phyloP scores from a whole-genome alignment of 305 asterid genomes.

The Fraxinus albicans region DNA sequence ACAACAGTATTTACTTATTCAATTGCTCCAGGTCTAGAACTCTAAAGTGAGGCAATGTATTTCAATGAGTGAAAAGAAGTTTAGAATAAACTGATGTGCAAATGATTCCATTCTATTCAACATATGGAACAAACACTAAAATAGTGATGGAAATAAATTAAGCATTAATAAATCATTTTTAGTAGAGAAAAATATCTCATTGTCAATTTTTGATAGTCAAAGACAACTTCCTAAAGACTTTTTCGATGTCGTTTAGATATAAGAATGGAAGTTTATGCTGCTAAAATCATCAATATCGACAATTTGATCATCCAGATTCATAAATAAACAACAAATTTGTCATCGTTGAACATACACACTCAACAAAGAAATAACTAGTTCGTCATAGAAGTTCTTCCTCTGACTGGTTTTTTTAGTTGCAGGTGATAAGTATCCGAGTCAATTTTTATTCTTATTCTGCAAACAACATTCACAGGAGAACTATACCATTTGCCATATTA shows the following conservation, averaged over 20 bases:
- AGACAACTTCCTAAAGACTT: neutral
- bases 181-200: neutral
- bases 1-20: neutral
- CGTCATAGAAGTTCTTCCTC: neutral
- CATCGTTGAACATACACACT: neutral
- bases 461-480: neutral
- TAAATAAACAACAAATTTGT: neutral
- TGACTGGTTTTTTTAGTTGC: neutral
- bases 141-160: neutral
- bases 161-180: neutral
- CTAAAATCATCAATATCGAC: neutral
- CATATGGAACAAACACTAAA: neutral
- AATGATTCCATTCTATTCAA: neutral
- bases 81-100: neutral
- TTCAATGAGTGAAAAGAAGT: neutral
- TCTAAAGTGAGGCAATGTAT: neutral
- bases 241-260: neutral
- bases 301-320: neutral
- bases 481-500: neutral
- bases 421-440: neutral
- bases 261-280: neutral
- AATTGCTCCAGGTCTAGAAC: neutral
- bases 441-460: neutral
- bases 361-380: neutral
- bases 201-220: neutral